Percentiles rank a stretch among this genome's conserved stretches.
phyloP scores from a whole-genome alignment of 768 basidiomycete species.

The Leccinum olivaceopallidum region DNA sequence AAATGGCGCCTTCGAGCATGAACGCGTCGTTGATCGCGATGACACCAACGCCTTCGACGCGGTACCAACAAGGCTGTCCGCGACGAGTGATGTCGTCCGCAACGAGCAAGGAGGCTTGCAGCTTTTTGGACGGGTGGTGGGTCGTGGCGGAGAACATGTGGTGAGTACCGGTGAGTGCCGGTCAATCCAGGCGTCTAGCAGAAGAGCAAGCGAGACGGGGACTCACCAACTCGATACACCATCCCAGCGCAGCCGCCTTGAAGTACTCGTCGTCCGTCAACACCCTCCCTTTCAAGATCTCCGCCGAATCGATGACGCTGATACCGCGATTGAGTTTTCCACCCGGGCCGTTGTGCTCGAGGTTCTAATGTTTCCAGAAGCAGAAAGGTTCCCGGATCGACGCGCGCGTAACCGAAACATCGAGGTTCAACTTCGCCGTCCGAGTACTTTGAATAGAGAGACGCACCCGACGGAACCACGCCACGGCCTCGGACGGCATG shows the following conservation, averaged over 20 bases:
- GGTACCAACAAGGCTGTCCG: slow-evolving; percentile 96
- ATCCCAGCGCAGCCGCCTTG: slow-evolving; percentile 79
- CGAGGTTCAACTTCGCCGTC: neutral
- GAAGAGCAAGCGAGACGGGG: neutral
- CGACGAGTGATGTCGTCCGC: slow-evolving; percentile 91
- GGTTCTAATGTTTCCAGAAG: slow-evolving; percentile 49
- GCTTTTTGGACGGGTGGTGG: neutral
- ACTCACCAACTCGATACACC: slow-evolving; percentile 89
- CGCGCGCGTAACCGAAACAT: neutral
- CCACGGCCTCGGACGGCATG: slow-evolving; percentile 76
- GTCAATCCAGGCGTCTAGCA: neutral
- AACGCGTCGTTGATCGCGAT: slow-evolving; percentile 96
- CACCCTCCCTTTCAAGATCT: slow-evolving; percentile 74
- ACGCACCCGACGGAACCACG: slow-evolving; percentile 82
- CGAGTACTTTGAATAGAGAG: neutral
- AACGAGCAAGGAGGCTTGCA: slow-evolving; percentile 97
- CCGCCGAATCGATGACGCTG: slow-evolving; percentile 90
- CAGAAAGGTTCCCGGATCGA: neutral
- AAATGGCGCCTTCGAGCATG: slow-evolving; percentile 95
- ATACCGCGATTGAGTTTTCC: slow-evolving; percentile 97
- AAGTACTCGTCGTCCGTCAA: slow-evolving; percentile 48
- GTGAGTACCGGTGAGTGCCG: neutral
- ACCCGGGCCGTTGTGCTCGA: slow-evolving; percentile 92
- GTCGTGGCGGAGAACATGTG: neutral
- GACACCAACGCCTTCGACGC: slow-evolving; percentile 55